phyloP scores from a whole-genome alignment of 202 grass and related monocot species.

The Carex sylvatica region DNA sequence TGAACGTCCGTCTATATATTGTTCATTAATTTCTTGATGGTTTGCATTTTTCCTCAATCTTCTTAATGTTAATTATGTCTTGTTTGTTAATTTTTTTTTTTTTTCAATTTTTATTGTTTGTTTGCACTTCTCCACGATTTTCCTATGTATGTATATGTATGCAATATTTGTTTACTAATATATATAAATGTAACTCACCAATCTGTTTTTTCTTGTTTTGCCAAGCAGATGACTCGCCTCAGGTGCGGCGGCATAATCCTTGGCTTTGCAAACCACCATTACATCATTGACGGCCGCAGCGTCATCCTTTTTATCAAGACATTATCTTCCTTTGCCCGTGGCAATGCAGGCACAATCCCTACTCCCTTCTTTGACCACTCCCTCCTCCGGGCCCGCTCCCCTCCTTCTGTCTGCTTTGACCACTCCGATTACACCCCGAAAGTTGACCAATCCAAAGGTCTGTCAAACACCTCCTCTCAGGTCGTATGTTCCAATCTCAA shows the following conservation, averaged over 20 bases:
- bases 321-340: conserved; percentile 42
- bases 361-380: conserved; percentile 42
- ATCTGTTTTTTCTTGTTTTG: not conserved
- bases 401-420: conserved; percentile 34
- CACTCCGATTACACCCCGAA: conserved; percentile 49
- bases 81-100: no score
- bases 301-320: conserved; percentile 55
- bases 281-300: conserved; percentile 47
- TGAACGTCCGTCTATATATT: no score
- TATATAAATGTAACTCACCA: no score
- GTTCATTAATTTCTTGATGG: no score
- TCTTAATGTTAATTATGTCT: no score
- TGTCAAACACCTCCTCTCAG: conserved; percentile 23
- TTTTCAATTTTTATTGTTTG: no score
- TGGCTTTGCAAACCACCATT: conserved; percentile 64
- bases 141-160: no score
- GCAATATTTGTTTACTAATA: no score
- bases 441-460: not conserved
- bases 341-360: not conserved
- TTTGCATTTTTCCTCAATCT: no score
- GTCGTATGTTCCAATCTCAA: not conserved
- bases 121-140: no score
- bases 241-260: conserved; percentile 60
- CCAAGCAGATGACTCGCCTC: conserved; percentile 54
- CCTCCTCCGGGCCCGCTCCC: conserved; percentile 42